A percentile compares a stretch with the other conserved stretches of the same genome.
Conservation (phyloP, 495 filamentous ascomycete species). For the Pyrenula aspistea region DNA sequence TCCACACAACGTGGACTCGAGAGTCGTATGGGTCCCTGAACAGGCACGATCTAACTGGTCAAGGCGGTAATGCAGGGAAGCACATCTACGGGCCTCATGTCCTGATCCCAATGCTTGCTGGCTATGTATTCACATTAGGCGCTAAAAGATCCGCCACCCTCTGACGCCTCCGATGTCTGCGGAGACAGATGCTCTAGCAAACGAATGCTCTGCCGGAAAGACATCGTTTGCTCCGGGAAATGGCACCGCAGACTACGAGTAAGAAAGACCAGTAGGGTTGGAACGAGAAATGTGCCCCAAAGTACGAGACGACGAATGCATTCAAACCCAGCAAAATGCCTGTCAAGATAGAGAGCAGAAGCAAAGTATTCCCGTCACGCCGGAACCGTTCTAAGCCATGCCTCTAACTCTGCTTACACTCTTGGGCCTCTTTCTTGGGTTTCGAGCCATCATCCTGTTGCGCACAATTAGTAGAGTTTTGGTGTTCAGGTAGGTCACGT, state of each 20-base stretch:
- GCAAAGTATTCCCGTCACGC: conserved; percentile 8
- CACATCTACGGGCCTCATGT: no score
- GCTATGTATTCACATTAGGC: not conserved
- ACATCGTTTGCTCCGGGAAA: no score
- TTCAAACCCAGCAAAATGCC: conserved; percentile 7
- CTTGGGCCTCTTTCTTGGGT: conserved; percentile 96
- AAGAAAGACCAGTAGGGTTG: no score
- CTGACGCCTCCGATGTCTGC: not conserved
- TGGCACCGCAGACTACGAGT: no score
- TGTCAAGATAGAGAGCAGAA: conserved; percentile 1
- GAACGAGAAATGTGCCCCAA: not conserved
- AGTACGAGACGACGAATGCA: not conserved
- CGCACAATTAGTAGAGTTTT: not conserved
- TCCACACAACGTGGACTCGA: no score
- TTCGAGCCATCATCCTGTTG: conserved; percentile 81
- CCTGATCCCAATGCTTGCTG: not conserved
- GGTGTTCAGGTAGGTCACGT: conserved; percentile 17
- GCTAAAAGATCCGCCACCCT: not conserved
- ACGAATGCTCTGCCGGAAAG: no score
- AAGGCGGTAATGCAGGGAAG: no score
- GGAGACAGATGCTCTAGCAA: not conserved
- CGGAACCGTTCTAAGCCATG: conserved; percentile 1
- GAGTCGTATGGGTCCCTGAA: no score
- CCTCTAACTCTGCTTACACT: conserved; percentile 97
- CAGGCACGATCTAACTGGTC: no score